phyloP scores from a whole-genome alignment of 164 flowering plant species.

The Nymphaea colorata region DNA sequence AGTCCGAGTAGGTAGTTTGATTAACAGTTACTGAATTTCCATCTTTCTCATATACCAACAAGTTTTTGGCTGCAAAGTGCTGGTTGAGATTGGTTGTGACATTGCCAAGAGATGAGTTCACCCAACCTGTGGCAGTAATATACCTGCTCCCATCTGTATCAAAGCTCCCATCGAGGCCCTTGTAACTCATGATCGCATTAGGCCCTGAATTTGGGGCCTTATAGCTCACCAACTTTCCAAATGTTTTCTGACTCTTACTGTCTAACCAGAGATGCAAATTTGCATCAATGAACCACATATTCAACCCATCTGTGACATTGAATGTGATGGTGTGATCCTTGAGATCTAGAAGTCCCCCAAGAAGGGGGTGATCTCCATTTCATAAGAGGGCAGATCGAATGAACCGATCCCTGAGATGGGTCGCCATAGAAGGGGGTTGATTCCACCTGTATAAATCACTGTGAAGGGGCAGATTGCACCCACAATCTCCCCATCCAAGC shows the following conservation, averaged over 20 bases:
- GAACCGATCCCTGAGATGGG: conserved; percentile 87
- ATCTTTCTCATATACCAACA: conserved; percentile 40
- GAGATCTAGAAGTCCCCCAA: conserved; percentile 63
- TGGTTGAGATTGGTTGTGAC: conserved; percentile 37
- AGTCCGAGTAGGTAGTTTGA: conserved; percentile 39
- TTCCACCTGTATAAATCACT: conserved; percentile 79
- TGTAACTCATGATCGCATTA: conserved; percentile 23
- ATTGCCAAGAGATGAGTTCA: conserved; percentile 64
- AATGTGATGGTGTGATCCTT: conserved; percentile 46
- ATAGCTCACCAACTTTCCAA: conserved; percentile 33
- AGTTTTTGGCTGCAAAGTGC: conserved; percentile 32
- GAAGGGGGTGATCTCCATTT: conserved; percentile 80
- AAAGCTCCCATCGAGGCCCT: conserved; percentile 56
- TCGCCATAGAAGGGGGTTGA: conserved; percentile 83
- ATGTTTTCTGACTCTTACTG: conserved; percentile 19
- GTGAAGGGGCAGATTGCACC: conserved; percentile 92
- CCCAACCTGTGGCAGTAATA: conserved; percentile 52
- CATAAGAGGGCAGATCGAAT: conserved; percentile 76
- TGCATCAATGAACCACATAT: conserved; percentile 80
- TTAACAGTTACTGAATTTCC: conserved; percentile 51
- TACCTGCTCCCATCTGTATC: conserved; percentile 30
- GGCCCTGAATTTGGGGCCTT: conserved; percentile 14
- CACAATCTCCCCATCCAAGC: conserved; percentile 42
- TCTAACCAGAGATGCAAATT: conserved; percentile 95
- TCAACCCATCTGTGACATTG: conserved; percentile 63